These are phyloP conservation scores for Myxozyma sirexii DNA, from an alignment of 805 yeast genomes.

Conservation along the genomic window DNA sequence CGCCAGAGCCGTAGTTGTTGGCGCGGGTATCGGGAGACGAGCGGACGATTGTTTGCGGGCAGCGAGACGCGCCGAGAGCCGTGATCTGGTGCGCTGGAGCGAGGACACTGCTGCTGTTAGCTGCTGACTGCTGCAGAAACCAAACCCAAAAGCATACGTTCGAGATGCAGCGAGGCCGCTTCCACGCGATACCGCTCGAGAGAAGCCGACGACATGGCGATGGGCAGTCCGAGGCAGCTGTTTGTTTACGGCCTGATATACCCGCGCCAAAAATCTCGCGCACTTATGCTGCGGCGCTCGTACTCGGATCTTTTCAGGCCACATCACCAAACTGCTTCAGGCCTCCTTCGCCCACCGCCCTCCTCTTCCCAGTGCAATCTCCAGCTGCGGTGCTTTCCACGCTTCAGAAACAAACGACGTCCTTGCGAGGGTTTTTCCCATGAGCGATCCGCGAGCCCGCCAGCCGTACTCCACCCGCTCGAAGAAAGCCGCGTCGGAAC, in stretches of 20 bases:
- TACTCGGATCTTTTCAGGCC: neutral
- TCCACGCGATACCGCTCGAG: slow-evolving; percentile 7
- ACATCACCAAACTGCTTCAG: neutral
- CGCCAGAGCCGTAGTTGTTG: neutral
- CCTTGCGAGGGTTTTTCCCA: neutral
- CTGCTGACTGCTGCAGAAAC: no score
- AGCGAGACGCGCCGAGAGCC: slow-evolving; percentile 4
- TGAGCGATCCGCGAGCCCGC: slow-evolving; percentile 8
- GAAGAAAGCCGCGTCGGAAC: neutral
- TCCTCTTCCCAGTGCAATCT: no score
- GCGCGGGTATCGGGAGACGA: neutral
- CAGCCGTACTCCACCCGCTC: slow-evolving; percentile 5
- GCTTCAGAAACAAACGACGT: neutral
- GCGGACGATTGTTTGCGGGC: neutral
- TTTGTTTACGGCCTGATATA: no score
- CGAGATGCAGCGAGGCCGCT: neutral
- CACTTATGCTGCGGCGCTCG: neutral
- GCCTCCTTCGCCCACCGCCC: neutral
- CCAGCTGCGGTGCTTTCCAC: neutral
- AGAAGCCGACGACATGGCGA: neutral
- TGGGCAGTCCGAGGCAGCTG: neutral
- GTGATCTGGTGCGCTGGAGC: slow-evolving; percentile 3
- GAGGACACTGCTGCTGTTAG: neutral
- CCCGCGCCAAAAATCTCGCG: neutral
- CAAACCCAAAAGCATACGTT: neutral